Conservation (phyloP, 2,329 filamentous ascomycete species). For the Grosmannia penicillata region DNA sequence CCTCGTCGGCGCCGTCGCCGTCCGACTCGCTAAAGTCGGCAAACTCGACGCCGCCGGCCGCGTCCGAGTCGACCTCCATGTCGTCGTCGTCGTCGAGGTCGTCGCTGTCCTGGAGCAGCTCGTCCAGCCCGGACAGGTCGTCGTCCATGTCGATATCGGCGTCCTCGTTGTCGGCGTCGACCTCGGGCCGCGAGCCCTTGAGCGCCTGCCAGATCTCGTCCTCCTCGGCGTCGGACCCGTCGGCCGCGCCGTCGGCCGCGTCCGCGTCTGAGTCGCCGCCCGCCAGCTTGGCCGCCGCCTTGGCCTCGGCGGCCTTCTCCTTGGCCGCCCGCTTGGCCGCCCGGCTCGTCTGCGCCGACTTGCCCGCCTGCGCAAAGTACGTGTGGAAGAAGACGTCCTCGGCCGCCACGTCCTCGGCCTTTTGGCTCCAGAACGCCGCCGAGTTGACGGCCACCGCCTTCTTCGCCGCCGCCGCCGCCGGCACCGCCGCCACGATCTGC, state of each 20-base stretch:
- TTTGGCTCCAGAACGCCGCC: conserved; percentile 82
- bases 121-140: conserved; percentile 12
- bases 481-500: conserved; percentile 37
- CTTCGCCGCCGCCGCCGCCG: conserved; percentile 24
- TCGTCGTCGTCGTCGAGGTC: conserved; percentile 20
- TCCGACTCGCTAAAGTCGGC: conserved; percentile 26
- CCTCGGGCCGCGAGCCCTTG: conserved; percentile 19
- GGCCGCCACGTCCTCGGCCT: conserved; percentile 69
- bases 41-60: conserved; percentile 19
- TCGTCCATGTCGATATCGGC: conserved; percentile 28
- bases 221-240: conserved; percentile 30
- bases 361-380: conserved; percentile 72
- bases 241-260: conserved; percentile 25
- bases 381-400: conserved; percentile 98
- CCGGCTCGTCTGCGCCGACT: conserved; percentile 38
- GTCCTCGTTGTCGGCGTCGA: conserved; percentile 33
- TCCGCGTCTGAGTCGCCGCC: too few species aligned
- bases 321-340: conserved; percentile 30
- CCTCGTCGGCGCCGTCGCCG: conserved; percentile 22
- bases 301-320: conserved; percentile 45
- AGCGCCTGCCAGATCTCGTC: conserved; percentile 21
- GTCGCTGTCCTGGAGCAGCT: conserved; percentile 8
- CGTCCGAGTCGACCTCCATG: conserved; percentile 19
- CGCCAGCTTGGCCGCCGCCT: conserved; percentile 63
- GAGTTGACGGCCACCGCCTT: conserved; percentile 51